Base-by-base conservation (phyloP, 257 asterid species). In the Penstemon davidsonii region DNA sequence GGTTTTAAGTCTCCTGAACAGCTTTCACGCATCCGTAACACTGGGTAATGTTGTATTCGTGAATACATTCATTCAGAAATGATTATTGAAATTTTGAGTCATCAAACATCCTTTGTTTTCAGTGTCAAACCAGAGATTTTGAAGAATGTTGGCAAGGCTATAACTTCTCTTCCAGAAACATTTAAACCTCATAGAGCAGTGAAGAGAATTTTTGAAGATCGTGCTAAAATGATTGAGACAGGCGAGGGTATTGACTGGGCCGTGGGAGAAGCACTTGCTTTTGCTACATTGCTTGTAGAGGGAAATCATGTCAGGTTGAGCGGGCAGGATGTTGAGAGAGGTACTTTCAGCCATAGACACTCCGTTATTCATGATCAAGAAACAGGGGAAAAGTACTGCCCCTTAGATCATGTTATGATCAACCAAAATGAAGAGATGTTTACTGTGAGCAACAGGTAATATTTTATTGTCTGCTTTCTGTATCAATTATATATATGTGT, bases 201-300 rank as follows among this genome's bases (percentile, higher is more conserved):
- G 58, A 90, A 85, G 83, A 93, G 90, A 75, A 86, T 90, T 53
- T 90, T 82, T 74, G 90, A 87, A 41, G 99, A 93, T 8, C 97
- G 96, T 60, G 89, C 88, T 6, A 93, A 93, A 82, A 93, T 93
- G 99, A 93, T 93, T 69, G 99, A 93, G 82, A 80, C 94, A 53
- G 96, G 95, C 70, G 96, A 90, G 76, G 95, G 96, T 19, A 91
- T 93, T 72, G 99, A 93, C 85, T 93, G 99, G 97, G 99, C 97
- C 69, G 79, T 93, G 70, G 99, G 94, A 50, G 99, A 93, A 84
- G 97, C 96, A 55, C 98, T 90, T 71, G 97, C 98, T 70, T 93
- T 93, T 81, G 97, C 98, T 41, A 93, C 98, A 45, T 83, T 93
- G 79, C 88, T 93, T 73, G 90, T 88, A 18, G 99, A 93, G 80